Evolutionary conservation across 2,329 filamentous ascomycete species (phyloP).

Genomic region (Hymenoscyphus fraxineus): DNA sequence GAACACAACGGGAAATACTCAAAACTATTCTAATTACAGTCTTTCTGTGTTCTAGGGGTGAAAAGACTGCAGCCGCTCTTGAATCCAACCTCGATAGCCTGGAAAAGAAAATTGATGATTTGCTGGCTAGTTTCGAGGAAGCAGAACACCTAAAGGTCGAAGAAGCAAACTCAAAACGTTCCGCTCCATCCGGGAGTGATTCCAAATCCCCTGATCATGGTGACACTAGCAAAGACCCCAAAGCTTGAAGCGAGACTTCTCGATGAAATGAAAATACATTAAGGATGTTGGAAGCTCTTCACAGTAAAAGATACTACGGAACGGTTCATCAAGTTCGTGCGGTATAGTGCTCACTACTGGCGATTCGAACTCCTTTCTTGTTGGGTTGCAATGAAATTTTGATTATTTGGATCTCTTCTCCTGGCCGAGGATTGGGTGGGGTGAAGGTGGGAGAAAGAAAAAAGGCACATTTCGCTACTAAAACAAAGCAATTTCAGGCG

Average conservation of each 20-base stretch:
- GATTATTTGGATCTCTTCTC: no score
- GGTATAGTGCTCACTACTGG: no score
- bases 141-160: constrained; percentile 23
- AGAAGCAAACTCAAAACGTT: constrained; percentile 15
- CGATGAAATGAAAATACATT: neutral
- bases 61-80: constrained; percentile 50
- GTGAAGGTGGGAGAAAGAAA: no score
- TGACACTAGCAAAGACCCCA: neutral
- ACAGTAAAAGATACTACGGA: no score
- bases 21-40: neutral
- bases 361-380: no score
- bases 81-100: constrained; percentile 50
- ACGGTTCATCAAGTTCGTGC: no score
- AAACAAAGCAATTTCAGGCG: no score
- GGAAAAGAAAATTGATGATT: constrained; percentile 52
- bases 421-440: no score
- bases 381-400: no score
- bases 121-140: constrained; percentile 48
- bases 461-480: no score
- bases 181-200: neutral
- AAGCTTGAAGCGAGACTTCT: neutral
- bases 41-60: constrained; percentile 37
- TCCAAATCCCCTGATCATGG: neutral
- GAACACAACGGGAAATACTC: neutral
- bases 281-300: neutral